Base-by-base conservation (phyloP, 2,329 filamentous ascomycete genomes). In the Penicillium sp. region DNA sequence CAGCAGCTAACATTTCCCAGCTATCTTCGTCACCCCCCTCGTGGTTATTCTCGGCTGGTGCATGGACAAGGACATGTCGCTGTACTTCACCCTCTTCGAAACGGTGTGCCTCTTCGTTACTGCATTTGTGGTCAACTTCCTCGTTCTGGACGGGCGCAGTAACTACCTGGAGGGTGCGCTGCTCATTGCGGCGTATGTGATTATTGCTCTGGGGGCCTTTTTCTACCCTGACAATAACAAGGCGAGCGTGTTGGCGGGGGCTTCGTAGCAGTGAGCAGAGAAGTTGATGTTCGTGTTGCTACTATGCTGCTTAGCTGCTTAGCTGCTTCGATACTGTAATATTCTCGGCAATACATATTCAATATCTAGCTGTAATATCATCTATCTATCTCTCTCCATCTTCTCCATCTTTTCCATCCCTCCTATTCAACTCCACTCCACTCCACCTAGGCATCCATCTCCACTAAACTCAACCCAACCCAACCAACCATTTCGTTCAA, bases 111-210 rank as follows among this genome's bases (percentile, higher is more conserved):
- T 96, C 33, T 95, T 96, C 61, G 89, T 94, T 10, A 86, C 90
- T 2, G 89, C 90, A 0, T 83, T 96, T 34, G 80, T 96, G 27
- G 89, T 92, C 51, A 96, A 95, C 68, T 96, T 95, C 68, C 74
- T 96, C 36, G 90, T 95, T 42, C 80, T 87, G 17, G 90, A 95
- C 62, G 91, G 90, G 24, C 84, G 90, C 68, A 91, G 87, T 56
- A 90, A 93, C 62, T 94, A 90, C 76, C 80, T 93, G 0, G 90
- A 94, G 70, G 90, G 90, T 2, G 84, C 85, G 54, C 74, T 93
- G 51, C 72, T 94, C 27, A 88, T 91, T 46, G 89, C 87, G 32
- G 80, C 90, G 3, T 94, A 94, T 65, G 77, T 87, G 33, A 94
- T 94, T 47, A 92, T 94, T 65, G 89, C 88, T 62, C 76, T 84